Evolutionary conservation across 2,329 filamentous ascomycete species (phyloP).

Genomic region (Akanthomyces muscarius): DNA sequence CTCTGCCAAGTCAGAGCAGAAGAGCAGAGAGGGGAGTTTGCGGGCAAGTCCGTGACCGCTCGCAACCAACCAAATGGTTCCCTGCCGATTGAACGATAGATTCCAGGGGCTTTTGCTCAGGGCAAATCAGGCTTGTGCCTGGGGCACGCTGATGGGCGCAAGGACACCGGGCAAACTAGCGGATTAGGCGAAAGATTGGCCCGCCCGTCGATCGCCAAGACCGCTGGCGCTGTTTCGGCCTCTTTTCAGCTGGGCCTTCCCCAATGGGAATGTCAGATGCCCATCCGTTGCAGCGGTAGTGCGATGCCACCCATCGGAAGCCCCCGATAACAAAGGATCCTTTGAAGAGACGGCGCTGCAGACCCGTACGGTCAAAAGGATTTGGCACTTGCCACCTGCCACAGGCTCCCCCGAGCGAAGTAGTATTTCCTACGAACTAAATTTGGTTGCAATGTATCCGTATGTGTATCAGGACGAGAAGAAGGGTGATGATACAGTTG

Average conservation of each 20-base stretch:
- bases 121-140: no score
- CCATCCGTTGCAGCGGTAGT: not conserved
- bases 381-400: not conserved
- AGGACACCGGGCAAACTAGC: not conserved
- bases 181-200: conserved; percentile 4
- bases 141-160: no score
- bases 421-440: no score
- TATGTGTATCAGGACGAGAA: no score
- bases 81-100: not conserved
- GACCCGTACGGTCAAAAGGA: not conserved
- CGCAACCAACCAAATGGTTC: no score
- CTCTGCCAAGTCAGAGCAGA: no score
- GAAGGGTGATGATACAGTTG: no score
- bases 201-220: conserved; percentile 7
- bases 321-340: not conserved
- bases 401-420: no score
- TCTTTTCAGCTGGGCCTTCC: not conserved
- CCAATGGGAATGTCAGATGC: conserved; percentile 5
- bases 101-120: not conserved
- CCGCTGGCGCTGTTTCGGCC: conserved; percentile 3
- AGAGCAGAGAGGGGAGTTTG: no score
- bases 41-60: no score
- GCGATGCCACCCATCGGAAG: not conserved
- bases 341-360: not conserved
- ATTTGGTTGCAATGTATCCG: no score